A percentile compares a stretch with the other conserved stretches of the same genome.
Conservation (phyloP, 2,329 filamentous ascomycete genomes). For the Ploettnerulaceae sp. region DNA sequence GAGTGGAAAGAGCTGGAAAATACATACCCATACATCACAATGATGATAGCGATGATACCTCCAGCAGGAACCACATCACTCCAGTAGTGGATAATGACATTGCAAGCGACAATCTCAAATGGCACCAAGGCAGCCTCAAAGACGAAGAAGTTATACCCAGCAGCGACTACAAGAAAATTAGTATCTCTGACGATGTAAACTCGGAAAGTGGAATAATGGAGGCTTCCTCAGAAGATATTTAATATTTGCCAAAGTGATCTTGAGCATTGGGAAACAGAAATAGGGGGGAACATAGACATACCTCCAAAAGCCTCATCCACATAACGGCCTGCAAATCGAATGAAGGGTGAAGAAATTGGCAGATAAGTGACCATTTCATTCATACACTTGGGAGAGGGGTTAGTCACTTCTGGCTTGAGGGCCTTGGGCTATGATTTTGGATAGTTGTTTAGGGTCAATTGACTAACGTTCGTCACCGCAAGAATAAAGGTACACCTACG, state of each 20-base stretch:
- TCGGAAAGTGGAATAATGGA: too few species aligned
- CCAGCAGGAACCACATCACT: constrained; percentile 43
- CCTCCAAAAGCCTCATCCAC: constrained; percentile 72
- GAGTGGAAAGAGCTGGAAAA: not conserved
- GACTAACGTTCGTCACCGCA: constrained; percentile 48
- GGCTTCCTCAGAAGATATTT: too few species aligned
- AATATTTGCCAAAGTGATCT: too few species aligned
- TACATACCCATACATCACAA: constrained; percentile 37
- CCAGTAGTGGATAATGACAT: constrained; percentile 42
- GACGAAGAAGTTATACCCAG: constrained; percentile 71
- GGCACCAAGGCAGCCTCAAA: constrained; percentile 54
- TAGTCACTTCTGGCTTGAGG: constrained; percentile 17
- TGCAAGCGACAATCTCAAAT: constrained; percentile 39
- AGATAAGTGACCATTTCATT: constrained; percentile 75
- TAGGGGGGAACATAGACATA: too few species aligned
- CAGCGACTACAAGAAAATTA: too few species aligned
- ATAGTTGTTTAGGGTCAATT: constrained; percentile 35
- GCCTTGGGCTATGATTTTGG: not conserved
- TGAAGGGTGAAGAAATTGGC: constrained; percentile 73
- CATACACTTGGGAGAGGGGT: constrained; percentile 36
- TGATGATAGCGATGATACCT: constrained; percentile 49
- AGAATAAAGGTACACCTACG: constrained; percentile 52
- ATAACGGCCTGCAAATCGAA: constrained; percentile 69
- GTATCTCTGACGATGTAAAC: too few species aligned
- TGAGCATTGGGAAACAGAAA: too few species aligned